Percentiles rank a stretch among this genome's conserved stretches.
Evolutionary conservation across 108 stramenopile species (phyloP).

Genomic region (Cyclotella choctawhatcheeana): DNA sequence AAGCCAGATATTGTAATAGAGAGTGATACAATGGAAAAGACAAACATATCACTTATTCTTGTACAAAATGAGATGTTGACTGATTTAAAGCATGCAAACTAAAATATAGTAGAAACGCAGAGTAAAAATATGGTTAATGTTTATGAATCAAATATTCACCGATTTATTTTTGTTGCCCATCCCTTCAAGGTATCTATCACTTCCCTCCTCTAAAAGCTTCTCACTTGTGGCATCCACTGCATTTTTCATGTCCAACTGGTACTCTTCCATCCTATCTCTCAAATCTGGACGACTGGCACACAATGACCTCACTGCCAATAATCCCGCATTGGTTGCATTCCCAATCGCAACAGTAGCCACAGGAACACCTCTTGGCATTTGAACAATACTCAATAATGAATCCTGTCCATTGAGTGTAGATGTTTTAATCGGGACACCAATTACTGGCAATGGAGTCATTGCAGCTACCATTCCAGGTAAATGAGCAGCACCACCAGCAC

Average conservation of each 20-base stretch:
- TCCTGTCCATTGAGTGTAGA: constrained; percentile 97
- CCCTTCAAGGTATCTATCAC: constrained; percentile 79
- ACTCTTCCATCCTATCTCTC: constrained; percentile 78
- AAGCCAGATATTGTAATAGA: too few relatives aligned
- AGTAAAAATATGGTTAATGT: too few relatives aligned
- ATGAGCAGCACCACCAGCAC: constrained; percentile 99
- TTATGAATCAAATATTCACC: constrained; percentile 89
- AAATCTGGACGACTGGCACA: constrained; percentile 77
- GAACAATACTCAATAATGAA: constrained; percentile 96
- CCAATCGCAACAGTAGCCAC: constrained; percentile 99
- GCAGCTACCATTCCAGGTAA: constrained; percentile 99
- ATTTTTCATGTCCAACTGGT: constrained; percentile 82
- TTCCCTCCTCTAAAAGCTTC: constrained; percentile 67
- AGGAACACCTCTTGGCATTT: constrained; percentile 99
- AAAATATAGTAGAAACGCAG: too few relatives aligned
- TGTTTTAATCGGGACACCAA: constrained; percentile 98
- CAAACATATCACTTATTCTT: too few relatives aligned
- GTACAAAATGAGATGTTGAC: too few relatives aligned
- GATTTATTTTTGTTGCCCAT: constrained; percentile 84
- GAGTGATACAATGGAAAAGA: too few relatives aligned
- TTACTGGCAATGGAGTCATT: constrained; percentile 96
- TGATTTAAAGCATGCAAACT: neutral
- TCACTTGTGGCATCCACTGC: constrained; percentile 74
- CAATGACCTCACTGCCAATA: constrained; percentile 95
- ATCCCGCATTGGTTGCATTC: constrained; percentile 97